phyloP scores from a whole-genome alignment of 2,329 filamentous ascomycete species.

The Ophiostoma novo-ulmi region DNA sequence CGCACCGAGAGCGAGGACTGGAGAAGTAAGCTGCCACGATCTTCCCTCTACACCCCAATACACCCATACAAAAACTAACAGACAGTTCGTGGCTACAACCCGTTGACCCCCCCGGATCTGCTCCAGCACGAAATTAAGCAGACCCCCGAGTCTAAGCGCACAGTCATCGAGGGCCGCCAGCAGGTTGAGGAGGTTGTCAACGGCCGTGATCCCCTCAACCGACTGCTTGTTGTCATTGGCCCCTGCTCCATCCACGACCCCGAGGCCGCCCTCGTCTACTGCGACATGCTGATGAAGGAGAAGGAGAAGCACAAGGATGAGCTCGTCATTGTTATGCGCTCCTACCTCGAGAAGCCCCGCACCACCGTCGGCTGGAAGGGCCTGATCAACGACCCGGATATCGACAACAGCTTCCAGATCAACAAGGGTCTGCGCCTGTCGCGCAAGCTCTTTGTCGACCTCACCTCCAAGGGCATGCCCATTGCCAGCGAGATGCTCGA shows the following conservation, averaged over 20 bases:
- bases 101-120: slow-evolving; percentile 84
- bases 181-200: slow-evolving; percentile 63
- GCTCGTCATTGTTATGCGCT: slow-evolving; percentile 92
- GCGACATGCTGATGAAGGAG: slow-evolving; percentile 70
- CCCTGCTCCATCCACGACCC: slow-evolving; percentile 98
- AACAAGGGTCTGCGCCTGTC: slow-evolving; percentile 90
- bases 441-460: slow-evolving; percentile 85
- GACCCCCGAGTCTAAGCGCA: slow-evolving; percentile 52
- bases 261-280: slow-evolving; percentile 84
- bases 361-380: slow-evolving; percentile 99
- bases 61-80: not conserved
- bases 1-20: slow-evolving; percentile 70
- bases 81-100: slow-evolving; percentile 81
- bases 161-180: slow-evolving; percentile 57
- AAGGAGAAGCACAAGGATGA: slow-evolving; percentile 87
- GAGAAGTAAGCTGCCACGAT: slow-evolving; percentile 57
- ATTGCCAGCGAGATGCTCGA: slow-evolving; percentile 97
- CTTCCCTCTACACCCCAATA: not conserved
- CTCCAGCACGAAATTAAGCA: slow-evolving; percentile 86
- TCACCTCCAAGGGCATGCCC: slow-evolving; percentile 89
- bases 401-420: slow-evolving; percentile 98
- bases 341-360: slow-evolving; percentile 96
- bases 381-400: slow-evolving; percentile 96
- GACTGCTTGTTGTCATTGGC: slow-evolving; percentile 72
- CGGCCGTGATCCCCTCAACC: slow-evolving; percentile 48